Evolutionary conservation across 2,329 filamentous ascomycete genomes (phyloP).

Genomic region (Laburnicola sp.): DNA sequence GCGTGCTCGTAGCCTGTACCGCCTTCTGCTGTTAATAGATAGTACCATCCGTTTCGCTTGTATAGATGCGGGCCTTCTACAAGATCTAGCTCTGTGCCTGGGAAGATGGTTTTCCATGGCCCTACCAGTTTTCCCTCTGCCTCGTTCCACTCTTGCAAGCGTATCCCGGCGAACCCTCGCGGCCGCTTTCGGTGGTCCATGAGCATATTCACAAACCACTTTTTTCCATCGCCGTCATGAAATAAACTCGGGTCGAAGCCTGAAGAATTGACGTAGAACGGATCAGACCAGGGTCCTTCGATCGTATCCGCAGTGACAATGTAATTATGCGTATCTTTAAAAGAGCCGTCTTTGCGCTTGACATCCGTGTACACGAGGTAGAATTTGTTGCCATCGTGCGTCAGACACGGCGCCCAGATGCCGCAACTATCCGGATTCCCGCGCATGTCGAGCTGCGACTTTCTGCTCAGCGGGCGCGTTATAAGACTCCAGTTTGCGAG

Average conservation of each 20-base stretch:
- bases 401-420: conserved; percentile 67
- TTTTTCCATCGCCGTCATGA: conserved; percentile 42
- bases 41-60: conserved; percentile 43
- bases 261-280: conserved; percentile 61
- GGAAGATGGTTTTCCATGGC: conserved; percentile 56
- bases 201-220: conserved; percentile 45
- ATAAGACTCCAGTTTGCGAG: conserved; percentile 59
- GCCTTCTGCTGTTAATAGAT: conserved; percentile 43
- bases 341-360: conserved; percentile 67
- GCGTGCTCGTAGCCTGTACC: conserved; percentile 48
- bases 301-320: conserved; percentile 58
- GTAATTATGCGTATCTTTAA: conserved; percentile 67
- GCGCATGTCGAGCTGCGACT: conserved; percentile 57
- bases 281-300: conserved; percentile 65
- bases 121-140: conserved; percentile 56
- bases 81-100: conserved; percentile 57
- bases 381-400: conserved; percentile 62
- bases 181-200: conserved; percentile 41
- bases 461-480: conserved; percentile 56
- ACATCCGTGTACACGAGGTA: conserved; percentile 69
- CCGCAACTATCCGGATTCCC: conserved; percentile 57
- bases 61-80: conserved; percentile 45
- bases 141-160: conserved; percentile 61
- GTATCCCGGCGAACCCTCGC: conserved; percentile 58
- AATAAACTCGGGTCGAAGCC: conserved; percentile 61